These are phyloP conservation scores for Hansfordia pulvinata DNA, from an alignment of 2,329 filamentous ascomycete species.

Conservation along the genomic window DNA sequence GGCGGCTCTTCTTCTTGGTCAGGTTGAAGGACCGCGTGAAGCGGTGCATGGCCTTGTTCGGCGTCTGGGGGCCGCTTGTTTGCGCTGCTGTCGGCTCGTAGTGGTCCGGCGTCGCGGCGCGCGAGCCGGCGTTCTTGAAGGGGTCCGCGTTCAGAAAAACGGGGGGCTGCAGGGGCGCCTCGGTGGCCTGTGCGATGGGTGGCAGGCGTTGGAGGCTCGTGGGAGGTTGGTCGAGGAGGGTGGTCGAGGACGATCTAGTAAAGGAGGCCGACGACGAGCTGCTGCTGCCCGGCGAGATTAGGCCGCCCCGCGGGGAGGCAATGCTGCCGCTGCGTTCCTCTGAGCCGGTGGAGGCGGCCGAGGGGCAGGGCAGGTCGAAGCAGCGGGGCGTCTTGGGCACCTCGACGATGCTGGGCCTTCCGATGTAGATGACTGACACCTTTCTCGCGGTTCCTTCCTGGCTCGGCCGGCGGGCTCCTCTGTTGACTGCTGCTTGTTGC, in stretches of 20 bases:
- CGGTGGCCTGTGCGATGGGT: too few relatives aligned
- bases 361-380: conserved; percentile 18
- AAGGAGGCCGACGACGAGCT: too few relatives aligned
- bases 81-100: conserved; percentile 13
- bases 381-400: conserved; percentile 26
- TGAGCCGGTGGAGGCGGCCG: conserved; percentile 10
- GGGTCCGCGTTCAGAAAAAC: conserved; percentile 41
- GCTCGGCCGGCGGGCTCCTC: conserved; percentile 21
- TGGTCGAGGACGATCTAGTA: conserved; percentile 7
- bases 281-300: conserved; percentile 16
- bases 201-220: too few relatives aligned
- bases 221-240: too few relatives aligned
- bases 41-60: conserved; percentile 32
- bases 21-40: conserved; percentile 36
- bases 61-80: conserved; percentile 24
- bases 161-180: conserved; percentile 23
- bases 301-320: conserved; percentile 28
- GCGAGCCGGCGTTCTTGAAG: conserved; percentile 28
- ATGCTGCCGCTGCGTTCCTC: conserved; percentile 12
- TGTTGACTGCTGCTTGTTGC: neutral
- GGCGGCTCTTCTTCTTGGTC: conserved; percentile 39
- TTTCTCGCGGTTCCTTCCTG: conserved; percentile 43
- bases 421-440: conserved; percentile 44
- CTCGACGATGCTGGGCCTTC: conserved; percentile 44
- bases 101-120: too few relatives aligned